Conservation (phyloP, 441 rosid species). For the Macaranga tanarius region DNA sequence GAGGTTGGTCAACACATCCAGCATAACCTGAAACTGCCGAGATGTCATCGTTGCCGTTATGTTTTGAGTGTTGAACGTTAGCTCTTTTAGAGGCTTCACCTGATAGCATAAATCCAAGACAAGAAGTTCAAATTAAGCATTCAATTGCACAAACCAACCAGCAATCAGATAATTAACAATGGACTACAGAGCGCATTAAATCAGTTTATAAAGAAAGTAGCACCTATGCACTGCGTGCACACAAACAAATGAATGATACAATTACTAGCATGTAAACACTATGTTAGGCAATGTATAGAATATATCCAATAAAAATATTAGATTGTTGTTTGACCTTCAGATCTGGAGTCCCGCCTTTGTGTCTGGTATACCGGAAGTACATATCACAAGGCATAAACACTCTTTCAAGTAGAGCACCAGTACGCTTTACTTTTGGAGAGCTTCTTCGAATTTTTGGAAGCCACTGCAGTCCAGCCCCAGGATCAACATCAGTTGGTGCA, state of each 20-base stretch:
- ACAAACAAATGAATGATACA: background rate
- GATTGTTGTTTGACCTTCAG: constrained; percentile 63
- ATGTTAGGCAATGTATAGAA: constrained; percentile 6
- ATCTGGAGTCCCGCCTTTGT: constrained; percentile 95
- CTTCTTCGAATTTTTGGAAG: constrained; percentile 83
- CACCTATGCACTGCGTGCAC: background rate
- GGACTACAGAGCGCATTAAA: constrained; percentile 8
- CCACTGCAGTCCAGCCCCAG: constrained; percentile 99
- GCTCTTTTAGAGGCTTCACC: constrained; percentile 99
- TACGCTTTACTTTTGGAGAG: constrained; percentile 93
- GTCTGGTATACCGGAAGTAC: constrained; percentile 92
- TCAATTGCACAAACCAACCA: constrained; percentile 15
- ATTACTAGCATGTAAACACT: too few species aligned
- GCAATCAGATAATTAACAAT: background rate
- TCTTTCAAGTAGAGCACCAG: constrained; percentile 95
- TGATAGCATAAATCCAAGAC: constrained; percentile 33
- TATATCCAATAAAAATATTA: constrained; percentile 16
- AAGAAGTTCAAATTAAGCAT: constrained; percentile 16
- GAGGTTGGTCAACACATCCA: constrained; percentile 95
- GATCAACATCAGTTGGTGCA: constrained; percentile 99
- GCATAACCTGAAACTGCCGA: constrained; percentile 98
- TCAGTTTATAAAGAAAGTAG: background rate
- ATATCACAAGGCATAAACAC: constrained; percentile 98
- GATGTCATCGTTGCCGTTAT: constrained; percentile 98
- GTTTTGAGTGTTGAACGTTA: constrained; percentile 76